These are phyloP conservation scores for Physaria fendleri DNA, from an alignment of 345 rosid species.

Conservation along the genomic window DNA sequence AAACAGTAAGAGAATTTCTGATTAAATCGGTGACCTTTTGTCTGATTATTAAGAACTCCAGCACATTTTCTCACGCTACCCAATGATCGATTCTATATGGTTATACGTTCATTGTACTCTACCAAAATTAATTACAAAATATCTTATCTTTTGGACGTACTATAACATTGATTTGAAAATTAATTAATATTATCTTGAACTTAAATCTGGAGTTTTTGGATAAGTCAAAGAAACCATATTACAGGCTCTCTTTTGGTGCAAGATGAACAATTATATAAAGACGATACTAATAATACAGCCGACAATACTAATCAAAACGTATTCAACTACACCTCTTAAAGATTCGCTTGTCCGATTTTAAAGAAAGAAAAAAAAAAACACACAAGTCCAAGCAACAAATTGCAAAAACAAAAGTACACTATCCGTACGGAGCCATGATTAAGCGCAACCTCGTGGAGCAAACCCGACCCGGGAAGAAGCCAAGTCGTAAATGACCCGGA, in stretches of 20 bases:
- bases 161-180: background rate
- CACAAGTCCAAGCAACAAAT: conserved; percentile 14
- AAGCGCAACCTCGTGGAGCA: conserved; percentile 80
- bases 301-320: no score
- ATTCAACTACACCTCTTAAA: conserved; percentile 26
- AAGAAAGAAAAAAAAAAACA: background rate
- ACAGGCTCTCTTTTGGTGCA: background rate
- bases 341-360: conserved; percentile 23
- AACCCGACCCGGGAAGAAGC: conserved; percentile 76
- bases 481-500: conserved; percentile 79
- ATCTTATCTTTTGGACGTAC: background rate
- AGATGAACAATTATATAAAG: conserved; percentile 1
- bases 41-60: conserved; percentile 3
- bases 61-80: background rate
- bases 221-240: background rate
- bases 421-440: conserved; percentile 20
- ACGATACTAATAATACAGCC: conserved; percentile 20
- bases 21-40: conserved; percentile 60
- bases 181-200: background rate
- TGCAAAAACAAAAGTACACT: conserved; percentile 13
- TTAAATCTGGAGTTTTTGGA: background rate
- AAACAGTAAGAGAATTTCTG: conserved; percentile 83
- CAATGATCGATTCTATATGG: no score
- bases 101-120: background rate
- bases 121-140: background rate